These are phyloP conservation scores for Yarrowia sp. DNA, from an alignment of 805 yeast species.

Conservation along the genomic window DNA sequence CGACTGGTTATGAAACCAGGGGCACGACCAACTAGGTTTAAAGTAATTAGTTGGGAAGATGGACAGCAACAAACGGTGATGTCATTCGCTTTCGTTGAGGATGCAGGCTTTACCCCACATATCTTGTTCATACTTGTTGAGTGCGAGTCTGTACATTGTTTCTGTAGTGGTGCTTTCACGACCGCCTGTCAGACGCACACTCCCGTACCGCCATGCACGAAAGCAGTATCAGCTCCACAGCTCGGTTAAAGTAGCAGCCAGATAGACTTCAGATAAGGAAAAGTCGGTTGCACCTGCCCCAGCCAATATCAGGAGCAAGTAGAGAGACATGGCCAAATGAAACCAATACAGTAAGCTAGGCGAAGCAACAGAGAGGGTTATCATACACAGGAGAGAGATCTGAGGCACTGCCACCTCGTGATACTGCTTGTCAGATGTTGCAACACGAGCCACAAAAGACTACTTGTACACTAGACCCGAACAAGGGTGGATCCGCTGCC, in stretches of 20 bases:
- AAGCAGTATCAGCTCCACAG: slow-evolving; percentile 12
- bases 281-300: slow-evolving; percentile 4
- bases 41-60: too few species aligned
- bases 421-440: not conserved
- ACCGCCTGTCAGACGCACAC: not conserved
- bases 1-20: not conserved
- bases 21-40: too few species aligned
- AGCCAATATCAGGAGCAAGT: not conserved
- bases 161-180: not conserved
- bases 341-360: slow-evolving; percentile 1
- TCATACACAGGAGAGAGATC: not conserved
- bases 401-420: not conserved
- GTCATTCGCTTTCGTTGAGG: too few species aligned
- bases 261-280: slow-evolving; percentile 33
- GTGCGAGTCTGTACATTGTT: slow-evolving; percentile 4
- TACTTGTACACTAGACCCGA: too few species aligned
- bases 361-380: not conserved
- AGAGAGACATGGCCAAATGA: not conserved
- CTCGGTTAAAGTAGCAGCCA: slow-evolving; percentile 29
- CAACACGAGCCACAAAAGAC: slow-evolving; percentile 3
- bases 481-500: slow-evolving; percentile 9
- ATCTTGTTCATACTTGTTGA: too few species aligned
- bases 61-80: too few species aligned
- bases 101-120: too few species aligned
- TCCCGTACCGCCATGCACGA: slow-evolving; percentile 5